phyloP scores from a whole-genome alignment of 768 basidiomycete species.

The Suillus subaureus region DNA sequence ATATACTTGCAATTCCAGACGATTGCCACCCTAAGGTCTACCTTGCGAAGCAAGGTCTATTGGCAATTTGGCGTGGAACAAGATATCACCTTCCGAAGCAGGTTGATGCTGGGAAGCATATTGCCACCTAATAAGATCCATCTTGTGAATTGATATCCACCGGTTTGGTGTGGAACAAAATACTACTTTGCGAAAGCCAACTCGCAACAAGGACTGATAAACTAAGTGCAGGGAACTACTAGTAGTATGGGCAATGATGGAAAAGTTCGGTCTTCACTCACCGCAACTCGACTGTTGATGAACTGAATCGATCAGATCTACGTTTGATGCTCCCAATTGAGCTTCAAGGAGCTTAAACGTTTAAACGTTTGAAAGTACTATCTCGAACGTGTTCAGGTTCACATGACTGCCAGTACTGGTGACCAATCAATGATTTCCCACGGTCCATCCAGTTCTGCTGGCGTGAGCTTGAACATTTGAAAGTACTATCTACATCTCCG shows the following conservation, averaged over 20 bases:
- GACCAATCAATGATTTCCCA: no score
- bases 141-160: not conserved
- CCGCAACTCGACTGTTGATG: not conserved
- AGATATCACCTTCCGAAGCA: not conserved
- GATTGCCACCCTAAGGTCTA: not conserved
- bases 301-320: not conserved
- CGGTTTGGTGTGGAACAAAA: not conserved
- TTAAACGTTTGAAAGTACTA: not conserved
- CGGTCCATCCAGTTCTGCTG: no score
- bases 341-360: not conserved
- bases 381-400: not conserved
- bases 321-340: not conserved
- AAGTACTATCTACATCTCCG: no score
- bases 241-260: not conserved
- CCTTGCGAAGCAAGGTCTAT: not conserved
- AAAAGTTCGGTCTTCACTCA: no score
- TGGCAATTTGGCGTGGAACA: not conserved
- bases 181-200: not conserved
- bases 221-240: not conserved
- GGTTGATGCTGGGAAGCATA: no score
- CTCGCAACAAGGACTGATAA: not conserved
- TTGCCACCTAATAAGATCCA: not conserved
- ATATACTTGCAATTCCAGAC: not conserved
- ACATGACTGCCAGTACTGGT: no score
- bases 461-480: no score